Base-by-base conservation (phyloP, 768 basidiomycete species). In the Leccinum imitatum region DNA sequence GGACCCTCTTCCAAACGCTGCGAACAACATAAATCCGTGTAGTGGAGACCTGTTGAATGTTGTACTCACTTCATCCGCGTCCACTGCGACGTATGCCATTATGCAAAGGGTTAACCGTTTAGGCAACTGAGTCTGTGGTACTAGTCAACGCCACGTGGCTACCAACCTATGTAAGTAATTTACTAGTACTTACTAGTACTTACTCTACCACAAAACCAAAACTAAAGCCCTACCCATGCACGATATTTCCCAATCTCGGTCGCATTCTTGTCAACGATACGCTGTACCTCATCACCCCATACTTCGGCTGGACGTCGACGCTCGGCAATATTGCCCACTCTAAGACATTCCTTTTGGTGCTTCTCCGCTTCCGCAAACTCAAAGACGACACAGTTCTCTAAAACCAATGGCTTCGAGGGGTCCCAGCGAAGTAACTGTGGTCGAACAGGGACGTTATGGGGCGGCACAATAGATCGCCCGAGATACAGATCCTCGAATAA, bases 401-500 rank as follows among this genome's bases (percentile, higher is more conserved):
- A 76, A 25, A 80, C 77, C 21, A 98, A 69, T 3, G 88, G 87
- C 39, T 73, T 73, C 3, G 71, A 70, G 17, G 83, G 81, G 65
- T 93, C 87, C 97, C 96, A 99, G 50, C 93, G 80, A 23, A 91
- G 81, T 3, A 95, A 78, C 2, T 85, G 82, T 0, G 96, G 91
- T 50, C 87, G 82, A 8, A 83, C 73, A 19, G 91, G 87, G 10
- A 95, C 83, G 15, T 82, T 79, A 58, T 90, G 83, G 0, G 95
- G 95, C 5, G 93, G 93, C 21, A 93, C 74, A 15, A 86, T 78
- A 4, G 90, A 89, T 30, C 93, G 85, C 4, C 89, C 89, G 17
- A 90, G 84, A 69, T 90, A 79, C 27, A 98, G 71, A 67, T 98
- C 96, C 65, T 98, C 96, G 66, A 93, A 93, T 56, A 98, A 74